These are phyloP conservation scores for Phytomonas francai DNA, from an alignment of 208 protist genomes.

Conservation along the genomic window DNA sequence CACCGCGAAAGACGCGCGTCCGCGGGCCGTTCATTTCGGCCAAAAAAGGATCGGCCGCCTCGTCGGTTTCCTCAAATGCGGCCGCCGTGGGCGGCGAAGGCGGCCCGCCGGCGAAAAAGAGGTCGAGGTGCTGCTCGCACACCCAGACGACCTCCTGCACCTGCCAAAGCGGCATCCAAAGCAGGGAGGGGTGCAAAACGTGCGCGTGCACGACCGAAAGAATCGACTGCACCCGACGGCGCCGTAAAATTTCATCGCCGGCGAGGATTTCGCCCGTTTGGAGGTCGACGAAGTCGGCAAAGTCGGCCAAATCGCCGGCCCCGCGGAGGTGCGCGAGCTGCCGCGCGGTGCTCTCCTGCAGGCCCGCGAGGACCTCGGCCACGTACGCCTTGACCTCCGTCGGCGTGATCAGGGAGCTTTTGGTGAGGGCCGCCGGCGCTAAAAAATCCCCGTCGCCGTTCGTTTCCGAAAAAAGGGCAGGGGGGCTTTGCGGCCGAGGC, in stretches of 20 bases:
- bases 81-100: slow-evolving; percentile 1
- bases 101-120: slow-evolving; percentile 12
- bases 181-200: slow-evolving; percentile 45
- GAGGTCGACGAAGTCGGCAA: background rate
- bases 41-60: background rate
- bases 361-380: slow-evolving; percentile 35
- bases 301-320: slow-evolving; percentile 5
- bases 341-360: slow-evolving; percentile 68
- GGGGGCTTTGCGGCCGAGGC: too few relatives aligned
- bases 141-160: slow-evolving; percentile 67
- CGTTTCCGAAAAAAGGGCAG: too few relatives aligned
- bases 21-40: background rate
- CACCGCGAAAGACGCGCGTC: background rate
- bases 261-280: slow-evolving; percentile 6
- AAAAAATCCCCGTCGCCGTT: too few relatives aligned
- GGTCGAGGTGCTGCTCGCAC: slow-evolving; percentile 24
- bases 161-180: slow-evolving; percentile 79
- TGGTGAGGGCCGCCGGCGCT: background rate
- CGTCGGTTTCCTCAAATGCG: background rate
- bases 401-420: slow-evolving; percentile 5
- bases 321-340: slow-evolving; percentile 35
- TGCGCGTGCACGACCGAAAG: slow-evolving; percentile 53
- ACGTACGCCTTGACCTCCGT: slow-evolving; percentile 32
- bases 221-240: slow-evolving; percentile 45
- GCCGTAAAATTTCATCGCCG: slow-evolving; percentile 21